Percentiles rank a stretch among this genome's conserved stretches.
phyloP scores from a whole-genome alignment of 1,139 yeast species.

The Kodamaea arcana region DNA sequence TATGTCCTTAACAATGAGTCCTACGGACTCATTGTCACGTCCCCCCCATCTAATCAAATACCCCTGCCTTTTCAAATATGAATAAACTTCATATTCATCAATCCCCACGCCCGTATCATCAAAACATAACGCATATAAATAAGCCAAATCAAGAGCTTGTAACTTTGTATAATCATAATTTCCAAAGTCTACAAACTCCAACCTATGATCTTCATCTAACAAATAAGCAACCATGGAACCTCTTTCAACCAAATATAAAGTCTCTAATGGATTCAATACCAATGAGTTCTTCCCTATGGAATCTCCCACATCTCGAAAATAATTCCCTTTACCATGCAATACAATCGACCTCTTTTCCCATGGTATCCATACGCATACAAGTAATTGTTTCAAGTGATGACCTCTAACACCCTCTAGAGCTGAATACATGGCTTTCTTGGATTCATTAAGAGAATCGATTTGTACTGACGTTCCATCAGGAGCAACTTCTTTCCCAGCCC shows the following conservation, averaged over 20 bases:
- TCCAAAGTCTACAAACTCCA: background rate
- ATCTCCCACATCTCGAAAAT: constrained; percentile 68
- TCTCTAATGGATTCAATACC: constrained; percentile 62
- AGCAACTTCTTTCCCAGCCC: constrained; percentile 86
- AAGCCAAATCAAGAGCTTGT: constrained; percentile 57
- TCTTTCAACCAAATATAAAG: constrained; percentile 74
- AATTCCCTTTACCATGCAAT: constrained; percentile 64
- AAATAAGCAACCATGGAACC: constrained; percentile 67
- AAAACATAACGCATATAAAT: constrained; percentile 55
- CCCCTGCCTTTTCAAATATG: constrained; percentile 75
- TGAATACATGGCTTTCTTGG: constrained; percentile 68
- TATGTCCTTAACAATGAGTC: no score
- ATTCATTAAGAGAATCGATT: constrained; percentile 42
- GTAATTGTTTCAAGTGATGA: constrained; percentile 46
- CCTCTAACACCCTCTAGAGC: constrained; percentile 62
- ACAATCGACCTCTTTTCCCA: constrained; percentile 43
- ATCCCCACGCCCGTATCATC: constrained; percentile 23
- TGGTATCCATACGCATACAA: constrained; percentile 47
- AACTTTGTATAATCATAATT: constrained; percentile 23
- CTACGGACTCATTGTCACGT: no score
- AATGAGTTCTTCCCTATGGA: constrained; percentile 30
- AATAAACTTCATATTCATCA: constrained; percentile 65
- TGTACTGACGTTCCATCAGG: constrained; percentile 77
- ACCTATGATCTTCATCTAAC: constrained; percentile 15
- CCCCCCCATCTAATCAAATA: constrained; percentile 60